A percentile compares a stretch with the other conserved stretches of the same genome.
Conservation (phyloP, 345 rosid genomes). For the Eucalyptus urophylla region DNA sequence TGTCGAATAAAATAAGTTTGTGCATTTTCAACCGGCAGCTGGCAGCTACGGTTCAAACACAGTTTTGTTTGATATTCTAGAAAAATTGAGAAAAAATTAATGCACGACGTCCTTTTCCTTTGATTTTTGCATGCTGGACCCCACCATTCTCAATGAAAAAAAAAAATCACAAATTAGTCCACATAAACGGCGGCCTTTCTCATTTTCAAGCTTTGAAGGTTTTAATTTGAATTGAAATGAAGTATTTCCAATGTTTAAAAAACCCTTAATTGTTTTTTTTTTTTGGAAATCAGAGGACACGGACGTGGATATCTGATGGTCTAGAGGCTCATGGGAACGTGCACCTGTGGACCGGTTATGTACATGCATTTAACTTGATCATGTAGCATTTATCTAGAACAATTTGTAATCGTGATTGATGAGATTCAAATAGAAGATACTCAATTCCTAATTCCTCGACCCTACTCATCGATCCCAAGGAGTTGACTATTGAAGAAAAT, state of each 20-base stretch:
- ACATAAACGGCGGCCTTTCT: background rate
- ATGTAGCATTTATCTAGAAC: rapidly evolving
- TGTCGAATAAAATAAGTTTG: background rate
- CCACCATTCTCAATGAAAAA: background rate
- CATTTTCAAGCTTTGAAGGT: background rate
- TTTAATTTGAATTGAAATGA: background rate
- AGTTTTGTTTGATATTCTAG: background rate
- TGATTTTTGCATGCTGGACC: background rate
- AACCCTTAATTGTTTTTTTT: background rate
- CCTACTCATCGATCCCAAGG: background rate
- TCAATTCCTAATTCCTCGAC: background rate
- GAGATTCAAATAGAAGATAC: background rate
- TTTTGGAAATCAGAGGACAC: background rate
- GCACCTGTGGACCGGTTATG: background rate
- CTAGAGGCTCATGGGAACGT: background rate
- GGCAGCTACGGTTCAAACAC: background rate
- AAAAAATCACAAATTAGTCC: background rate
- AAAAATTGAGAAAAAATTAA: background rate
- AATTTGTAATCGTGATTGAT: rapidly evolving
- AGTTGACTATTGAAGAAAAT: background rate
- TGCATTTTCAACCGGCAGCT: background rate
- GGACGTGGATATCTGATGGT: background rate
- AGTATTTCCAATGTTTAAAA: background rate
- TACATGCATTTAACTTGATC: background rate
- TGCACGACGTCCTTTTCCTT: background rate